Evolutionary conservation across 163 green algal species (phyloP).

Genomic region (Trebouxiophyceae sp.): DNA sequence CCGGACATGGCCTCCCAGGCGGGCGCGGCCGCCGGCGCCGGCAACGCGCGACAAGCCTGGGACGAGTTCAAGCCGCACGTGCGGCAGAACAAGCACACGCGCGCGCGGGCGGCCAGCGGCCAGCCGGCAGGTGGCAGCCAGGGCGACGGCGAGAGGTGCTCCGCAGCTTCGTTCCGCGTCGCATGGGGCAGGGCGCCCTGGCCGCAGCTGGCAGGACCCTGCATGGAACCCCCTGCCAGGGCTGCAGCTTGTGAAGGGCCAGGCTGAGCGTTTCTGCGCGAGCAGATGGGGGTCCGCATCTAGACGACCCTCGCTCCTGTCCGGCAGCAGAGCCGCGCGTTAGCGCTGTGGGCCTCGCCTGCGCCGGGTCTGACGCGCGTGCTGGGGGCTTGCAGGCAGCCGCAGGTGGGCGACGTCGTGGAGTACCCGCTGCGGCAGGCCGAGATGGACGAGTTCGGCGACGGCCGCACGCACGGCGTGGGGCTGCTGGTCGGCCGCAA

Average conservation of each 20-base stretch:
- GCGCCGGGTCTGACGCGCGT: too few species aligned
- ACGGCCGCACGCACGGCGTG: slow-evolving; percentile 38
- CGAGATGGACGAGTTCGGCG: slow-evolving; percentile 30
- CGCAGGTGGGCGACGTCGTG: slow-evolving; percentile 32
- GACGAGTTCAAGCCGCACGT: slow-evolving; percentile 54
- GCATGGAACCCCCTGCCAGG: neutral
- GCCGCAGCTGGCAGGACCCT: slow-evolving; percentile 5
- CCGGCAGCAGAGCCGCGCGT: too few species aligned
- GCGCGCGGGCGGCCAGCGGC: slow-evolving; percentile 19
- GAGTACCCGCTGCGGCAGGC: slow-evolving; percentile 44
- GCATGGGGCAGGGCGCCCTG: neutral
- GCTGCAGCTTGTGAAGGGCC: neutral
- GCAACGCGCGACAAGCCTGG: slow-evolving; percentile 37
- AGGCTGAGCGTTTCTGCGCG: too few species aligned
- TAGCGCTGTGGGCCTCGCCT: too few species aligned
- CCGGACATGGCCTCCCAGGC: slow-evolving; percentile 24
- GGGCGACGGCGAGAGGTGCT: too few species aligned
- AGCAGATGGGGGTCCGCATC: too few species aligned
- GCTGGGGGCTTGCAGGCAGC: too few species aligned
- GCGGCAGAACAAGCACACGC: slow-evolving; percentile 33
- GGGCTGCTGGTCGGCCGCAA: slow-evolving; percentile 32
- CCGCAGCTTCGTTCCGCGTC: too few species aligned
- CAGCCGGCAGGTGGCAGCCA: neutral
- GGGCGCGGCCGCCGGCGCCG: slow-evolving; percentile 20
- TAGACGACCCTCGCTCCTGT: too few species aligned